Evolutionary conservation across 2,329 filamentous ascomycete genomes (phyloP), one percentile per base, ranked within the genome.

Genomic region (Ophiosphaerella narmari): DNA sequence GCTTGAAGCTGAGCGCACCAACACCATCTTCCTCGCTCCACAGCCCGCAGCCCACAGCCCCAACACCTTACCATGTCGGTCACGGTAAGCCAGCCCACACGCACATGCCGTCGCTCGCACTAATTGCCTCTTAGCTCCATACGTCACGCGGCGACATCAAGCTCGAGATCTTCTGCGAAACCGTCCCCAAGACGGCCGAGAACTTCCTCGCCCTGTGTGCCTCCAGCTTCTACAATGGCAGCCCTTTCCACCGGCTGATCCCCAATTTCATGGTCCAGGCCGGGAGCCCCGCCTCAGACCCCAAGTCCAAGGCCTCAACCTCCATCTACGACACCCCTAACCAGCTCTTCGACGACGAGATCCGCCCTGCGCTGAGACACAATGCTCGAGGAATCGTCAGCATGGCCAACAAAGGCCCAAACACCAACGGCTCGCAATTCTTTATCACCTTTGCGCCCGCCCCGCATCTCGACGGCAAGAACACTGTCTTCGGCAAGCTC

Each of bases 161-260:
- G 78, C 84, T 97, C 65, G 94, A 97, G 75, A 80, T 99, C 60
- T 97, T 97, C 78, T 97, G 93, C 78, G 91, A 97, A 73, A 87
- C 89, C 63, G 91, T 96, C 29, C 94, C 94, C 55, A 92, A 93
- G 74, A 96, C 94, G 0, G 88, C 91, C 56, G 90, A 96, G 77
- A 95, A 95, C 78, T 95, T 95, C 75, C 86, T 95, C 60, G 90
- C 90, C 45, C 86, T 94, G 56, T 91, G 89, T 78, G 90, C 89
- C 42, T 91, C 88, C 8, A 80, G 80, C 66, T 91, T 89, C 78
- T 94, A 91, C 77, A 79, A 89, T 69, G 74, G 75, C 65, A 90
- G 88, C 21, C 86, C 87, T 54, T 88, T 94, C 74, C 90, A 94
- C 79, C 86, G 90, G 44, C 79, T 90, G 55, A 92, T 94, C 51